Percentiles rank a stretch among this genome's conserved stretches.
Evolutionary conservation across 495 filamentous ascomycete genomes (phyloP).

Genomic region (Neurospora terricola): DNA sequence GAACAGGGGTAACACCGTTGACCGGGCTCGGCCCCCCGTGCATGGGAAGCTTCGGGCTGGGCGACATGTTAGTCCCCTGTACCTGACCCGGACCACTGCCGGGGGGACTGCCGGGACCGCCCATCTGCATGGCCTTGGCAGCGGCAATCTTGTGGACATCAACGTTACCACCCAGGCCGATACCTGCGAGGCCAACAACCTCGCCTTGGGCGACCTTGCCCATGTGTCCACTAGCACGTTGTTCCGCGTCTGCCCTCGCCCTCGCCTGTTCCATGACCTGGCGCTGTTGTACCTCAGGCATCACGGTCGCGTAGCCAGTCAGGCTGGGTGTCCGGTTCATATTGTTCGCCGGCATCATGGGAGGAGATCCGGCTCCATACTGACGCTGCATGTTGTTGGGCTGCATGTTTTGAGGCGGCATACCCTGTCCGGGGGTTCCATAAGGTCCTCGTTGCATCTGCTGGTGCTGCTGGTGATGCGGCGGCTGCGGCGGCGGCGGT

Average conservation of each 20-base stretch:
- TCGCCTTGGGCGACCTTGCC: constrained; percentile 23
- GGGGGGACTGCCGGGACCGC: neutral
- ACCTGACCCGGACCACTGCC: neutral
- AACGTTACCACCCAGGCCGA: constrained; percentile 25
- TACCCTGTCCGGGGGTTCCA: constrained; percentile 14
- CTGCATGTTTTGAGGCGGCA: constrained; percentile 13
- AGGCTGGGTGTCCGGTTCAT: constrained; percentile 17
- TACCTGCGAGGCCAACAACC: constrained; percentile 25
- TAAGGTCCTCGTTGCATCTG: constrained; percentile 17
- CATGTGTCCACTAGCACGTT: constrained; percentile 24
- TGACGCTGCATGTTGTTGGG: constrained; percentile 16
- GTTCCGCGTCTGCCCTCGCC: constrained; percentile 32
- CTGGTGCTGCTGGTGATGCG: constrained; percentile 17
- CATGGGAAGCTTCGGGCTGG: constrained; percentile 8
- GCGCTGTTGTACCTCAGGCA: constrained; percentile 26
- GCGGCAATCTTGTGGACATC: constrained; percentile 27
- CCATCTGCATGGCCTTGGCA: constrained; percentile 25
- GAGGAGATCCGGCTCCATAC: constrained; percentile 10
- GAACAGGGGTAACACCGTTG: constrained; percentile 8
- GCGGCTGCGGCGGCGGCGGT: constrained; percentile 20
- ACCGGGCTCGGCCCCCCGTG: neutral
- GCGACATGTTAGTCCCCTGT: constrained; percentile 10
- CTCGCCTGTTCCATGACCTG: constrained; percentile 36
- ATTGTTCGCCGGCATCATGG: constrained; percentile 16
- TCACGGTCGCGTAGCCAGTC: constrained; percentile 28